A percentile compares a stretch with the other conserved stretches of the same genome.
These are phyloP conservation scores for Copromyces sp. DNA, from an alignment of 495 filamentous ascomycete genomes.

Conservation along the genomic window DNA sequence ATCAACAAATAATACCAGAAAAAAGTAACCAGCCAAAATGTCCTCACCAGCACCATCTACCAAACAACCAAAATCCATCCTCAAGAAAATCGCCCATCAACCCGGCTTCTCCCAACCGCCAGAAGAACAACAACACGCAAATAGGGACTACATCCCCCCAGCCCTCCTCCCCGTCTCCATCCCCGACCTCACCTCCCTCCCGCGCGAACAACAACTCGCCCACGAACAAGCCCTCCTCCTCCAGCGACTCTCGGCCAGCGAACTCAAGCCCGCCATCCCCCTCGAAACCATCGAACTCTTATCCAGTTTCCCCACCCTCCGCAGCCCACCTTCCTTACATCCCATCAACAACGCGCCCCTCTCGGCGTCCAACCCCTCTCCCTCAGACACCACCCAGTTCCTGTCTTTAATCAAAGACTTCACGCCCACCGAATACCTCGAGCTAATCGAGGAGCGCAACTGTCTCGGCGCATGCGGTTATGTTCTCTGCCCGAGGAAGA, in stretches of 20 bases:
- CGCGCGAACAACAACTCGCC: not conserved
- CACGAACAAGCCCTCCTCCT: slow-evolving; percentile 66
- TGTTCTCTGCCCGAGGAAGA: slow-evolving; percentile 47
- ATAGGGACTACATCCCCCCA: slow-evolving; percentile 17
- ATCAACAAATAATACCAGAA: not conserved
- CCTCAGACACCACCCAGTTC: slow-evolving; percentile 46
- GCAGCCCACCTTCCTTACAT: not conserved
- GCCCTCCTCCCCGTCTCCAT: slow-evolving; percentile 11
- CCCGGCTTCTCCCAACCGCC: not conserved
- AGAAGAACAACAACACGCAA: slow-evolving; percentile 4
- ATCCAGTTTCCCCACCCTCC: slow-evolving; percentile 55
- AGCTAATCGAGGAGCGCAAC: slow-evolving; percentile 77
- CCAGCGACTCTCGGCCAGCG: slow-evolving; percentile 53
- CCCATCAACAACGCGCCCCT: slow-evolving; percentile 22
- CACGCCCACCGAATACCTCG: slow-evolving; percentile 77
- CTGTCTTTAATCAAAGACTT: slow-evolving; percentile 55
- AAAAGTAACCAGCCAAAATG: not conserved
- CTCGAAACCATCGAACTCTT: slow-evolving; percentile 53
- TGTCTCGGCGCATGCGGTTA: slow-evolving; percentile 74
- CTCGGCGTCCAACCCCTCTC: slow-evolving; percentile 48
- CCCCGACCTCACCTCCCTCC: slow-evolving; percentile 8
- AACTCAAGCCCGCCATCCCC: slow-evolving; percentile 46
- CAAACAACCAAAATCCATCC: slow-evolving; percentile 34
- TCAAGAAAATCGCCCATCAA: slow-evolving; percentile 40
- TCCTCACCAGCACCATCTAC: not conserved